phyloP scores from a whole-genome alignment of 2,329 filamentous ascomycete genomes.

The Colletotrichum godetiae region DNA sequence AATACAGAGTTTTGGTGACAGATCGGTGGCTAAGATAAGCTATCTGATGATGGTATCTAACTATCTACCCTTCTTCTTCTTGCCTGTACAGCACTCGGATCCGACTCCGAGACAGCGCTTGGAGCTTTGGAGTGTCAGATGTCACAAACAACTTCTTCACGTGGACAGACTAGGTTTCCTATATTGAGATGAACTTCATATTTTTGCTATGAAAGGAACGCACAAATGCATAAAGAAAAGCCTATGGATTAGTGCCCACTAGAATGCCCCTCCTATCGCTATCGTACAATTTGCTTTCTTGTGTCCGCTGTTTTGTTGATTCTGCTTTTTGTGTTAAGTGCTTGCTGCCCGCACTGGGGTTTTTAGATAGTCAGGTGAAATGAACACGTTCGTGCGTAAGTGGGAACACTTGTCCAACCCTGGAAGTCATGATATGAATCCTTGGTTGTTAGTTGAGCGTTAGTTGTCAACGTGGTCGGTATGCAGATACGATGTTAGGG shows the following conservation, averaged over 20 bases:
- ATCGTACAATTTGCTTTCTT: conserved; percentile 25
- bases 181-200: conserved; percentile 11
- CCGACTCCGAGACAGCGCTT: conserved; percentile 10
- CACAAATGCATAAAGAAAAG: conserved; percentile 3
- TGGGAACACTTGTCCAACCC: conserved; percentile 10
- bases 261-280: conserved; percentile 6
- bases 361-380: not conserved
- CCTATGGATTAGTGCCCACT: conserved; percentile 30
- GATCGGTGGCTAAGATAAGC: too few species aligned
- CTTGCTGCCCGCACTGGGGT: not conserved
- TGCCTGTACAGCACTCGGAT: not conserved
- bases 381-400: not conserved
- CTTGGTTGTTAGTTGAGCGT: conserved; percentile 32
- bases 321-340: not conserved
- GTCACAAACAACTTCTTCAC: not conserved
- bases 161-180: not conserved
- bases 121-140: not conserved
- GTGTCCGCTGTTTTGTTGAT: conserved; percentile 4
- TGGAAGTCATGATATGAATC: conserved; percentile 13
- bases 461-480: conserved; percentile 11
- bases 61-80: not conserved
- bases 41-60: too few species aligned
- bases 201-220: conserved; percentile 2
- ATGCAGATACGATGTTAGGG: not conserved
- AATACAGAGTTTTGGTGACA: not conserved